phyloP scores from a whole-genome alignment of 306 rosid genomes.

The Prunus dulcis region DNA sequence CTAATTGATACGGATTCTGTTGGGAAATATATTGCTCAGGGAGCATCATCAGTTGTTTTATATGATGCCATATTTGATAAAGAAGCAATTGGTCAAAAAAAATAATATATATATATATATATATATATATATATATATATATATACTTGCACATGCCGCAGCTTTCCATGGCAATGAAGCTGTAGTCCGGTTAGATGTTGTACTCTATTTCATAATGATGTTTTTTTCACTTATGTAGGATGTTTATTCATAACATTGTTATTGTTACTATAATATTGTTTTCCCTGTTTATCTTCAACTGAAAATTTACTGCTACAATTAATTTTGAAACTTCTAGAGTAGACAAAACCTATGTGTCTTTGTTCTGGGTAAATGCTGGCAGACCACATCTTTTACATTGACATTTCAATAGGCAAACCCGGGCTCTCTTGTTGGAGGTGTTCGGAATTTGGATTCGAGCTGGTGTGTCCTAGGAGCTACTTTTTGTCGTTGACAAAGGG shows the following conservation, averaged over 20 bases:
- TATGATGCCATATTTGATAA: slow-evolving; percentile 85
- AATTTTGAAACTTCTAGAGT: background rate
- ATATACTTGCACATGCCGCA: slow-evolving; percentile 55
- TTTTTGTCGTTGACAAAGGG: background rate
- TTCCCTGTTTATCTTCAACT: background rate
- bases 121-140: too few species aligned
- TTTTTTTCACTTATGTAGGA: background rate
- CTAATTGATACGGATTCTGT: slow-evolving; percentile 46
- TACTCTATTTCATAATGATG: background rate
- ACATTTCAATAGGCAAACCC: background rate
- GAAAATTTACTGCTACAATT: background rate
- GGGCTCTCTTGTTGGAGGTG: background rate
- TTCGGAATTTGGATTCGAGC: background rate
- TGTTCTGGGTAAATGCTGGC: background rate
- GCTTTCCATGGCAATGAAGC: slow-evolving; percentile 56
- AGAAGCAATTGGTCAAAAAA: slow-evolving; percentile 47
- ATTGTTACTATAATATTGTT: background rate
- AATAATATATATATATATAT: too few species aligned
- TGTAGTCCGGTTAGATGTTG: slow-evolving; percentile 40
- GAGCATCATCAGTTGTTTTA: slow-evolving; percentile 78
- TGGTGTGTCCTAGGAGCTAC: background rate
- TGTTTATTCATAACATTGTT: background rate
- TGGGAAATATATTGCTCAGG: slow-evolving; percentile 58
- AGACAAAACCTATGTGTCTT: background rate
- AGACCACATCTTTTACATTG: background rate